A percentile compares a stretch with the other conserved stretches of the same genome.
Conservation (phyloP, 306 rosid genomes). For the Alnus glutinosa region DNA sequence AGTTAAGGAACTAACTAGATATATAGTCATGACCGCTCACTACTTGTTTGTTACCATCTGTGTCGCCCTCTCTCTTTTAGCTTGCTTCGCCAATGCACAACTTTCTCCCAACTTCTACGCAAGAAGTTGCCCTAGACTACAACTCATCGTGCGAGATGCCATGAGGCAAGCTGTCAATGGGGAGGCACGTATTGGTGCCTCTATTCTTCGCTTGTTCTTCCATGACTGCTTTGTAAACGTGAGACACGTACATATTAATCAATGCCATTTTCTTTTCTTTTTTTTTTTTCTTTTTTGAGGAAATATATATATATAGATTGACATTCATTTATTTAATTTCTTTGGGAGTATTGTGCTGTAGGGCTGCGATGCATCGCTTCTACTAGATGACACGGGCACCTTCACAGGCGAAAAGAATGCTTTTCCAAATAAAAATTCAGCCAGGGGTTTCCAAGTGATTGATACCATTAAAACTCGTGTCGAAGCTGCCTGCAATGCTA, state of each 20-base stretch:
- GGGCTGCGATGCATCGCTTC: slow-evolving; percentile 59
- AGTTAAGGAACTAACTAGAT: too few relatives aligned
- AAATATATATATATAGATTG: not conserved
- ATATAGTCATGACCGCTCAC: too few relatives aligned
- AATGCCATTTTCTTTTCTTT: too few relatives aligned
- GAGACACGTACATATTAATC: too few relatives aligned
- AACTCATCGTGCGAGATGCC: slow-evolving; percentile 40
- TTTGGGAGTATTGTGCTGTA: too few relatives aligned
- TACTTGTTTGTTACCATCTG: slow-evolving; percentile 21
- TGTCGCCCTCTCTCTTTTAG: slow-evolving; percentile 30
- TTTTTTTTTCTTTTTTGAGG: not conserved
- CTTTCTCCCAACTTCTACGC: slow-evolving; percentile 59
- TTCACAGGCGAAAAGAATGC: slow-evolving; percentile 78
- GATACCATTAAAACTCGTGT: slow-evolving; percentile 64
- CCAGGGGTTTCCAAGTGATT: slow-evolving; percentile 70
- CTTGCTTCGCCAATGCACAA: slow-evolving; percentile 49
- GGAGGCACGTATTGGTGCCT: slow-evolving; percentile 68
- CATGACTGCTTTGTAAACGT: slow-evolving; percentile 85
- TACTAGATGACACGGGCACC: slow-evolving; percentile 61
- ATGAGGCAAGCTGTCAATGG: slow-evolving; percentile 42
- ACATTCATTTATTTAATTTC: too few relatives aligned
- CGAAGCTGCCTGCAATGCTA: slow-evolving; percentile 68
- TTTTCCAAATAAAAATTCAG: slow-evolving; percentile 53
- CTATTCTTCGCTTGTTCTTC: slow-evolving; percentile 83
- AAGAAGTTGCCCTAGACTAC: slow-evolving; percentile 53